These are phyloP conservation scores for Coprinopsis sp. DNA, from an alignment of 768 basidiomycete genomes.

Conservation along the genomic window DNA sequence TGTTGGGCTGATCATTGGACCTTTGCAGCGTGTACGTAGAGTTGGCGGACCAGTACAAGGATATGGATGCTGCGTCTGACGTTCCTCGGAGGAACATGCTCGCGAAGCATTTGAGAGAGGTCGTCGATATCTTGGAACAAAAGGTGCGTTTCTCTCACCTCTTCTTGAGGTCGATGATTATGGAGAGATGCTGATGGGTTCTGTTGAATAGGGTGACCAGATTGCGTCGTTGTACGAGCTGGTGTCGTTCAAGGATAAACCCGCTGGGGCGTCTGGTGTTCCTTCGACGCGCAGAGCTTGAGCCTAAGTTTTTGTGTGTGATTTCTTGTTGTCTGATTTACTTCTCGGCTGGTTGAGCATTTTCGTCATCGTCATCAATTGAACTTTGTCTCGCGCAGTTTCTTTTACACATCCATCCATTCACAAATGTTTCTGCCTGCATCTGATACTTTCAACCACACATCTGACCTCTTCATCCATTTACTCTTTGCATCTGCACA, in stretches of 20 bases:
- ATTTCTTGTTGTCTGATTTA: no score
- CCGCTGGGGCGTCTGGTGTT: conserved; percentile 23
- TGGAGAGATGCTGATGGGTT: conserved; percentile 1
- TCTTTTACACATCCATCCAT: no score
- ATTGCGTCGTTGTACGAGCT: conserved; percentile 89
- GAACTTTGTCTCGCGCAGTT: no score
- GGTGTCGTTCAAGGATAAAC: conserved; percentile 70
- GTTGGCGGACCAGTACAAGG: conserved; percentile 88
- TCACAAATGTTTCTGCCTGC: no score
- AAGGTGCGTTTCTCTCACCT: conserved; percentile 53
- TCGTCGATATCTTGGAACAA: conserved; percentile 87
- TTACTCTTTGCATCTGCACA: no score
- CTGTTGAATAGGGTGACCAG: conserved; percentile 69
- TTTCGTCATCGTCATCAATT: no score
- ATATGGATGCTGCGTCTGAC: conserved; percentile 81
- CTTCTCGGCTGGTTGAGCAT: no score
- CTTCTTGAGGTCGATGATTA: conserved; percentile 3
- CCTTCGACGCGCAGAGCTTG: no score
- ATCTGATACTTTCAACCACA: no score
- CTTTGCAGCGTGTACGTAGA: conserved; percentile 78
- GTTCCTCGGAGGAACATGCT: conserved; percentile 79
- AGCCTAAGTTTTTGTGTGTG: no score
- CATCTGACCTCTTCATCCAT: no score
- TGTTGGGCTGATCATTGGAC: conserved; percentile 5
- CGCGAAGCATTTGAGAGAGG: conserved; percentile 83